Base-by-base conservation (phyloP, 1,139 yeast genomes). In the Yamadazyma dendronema region DNA sequence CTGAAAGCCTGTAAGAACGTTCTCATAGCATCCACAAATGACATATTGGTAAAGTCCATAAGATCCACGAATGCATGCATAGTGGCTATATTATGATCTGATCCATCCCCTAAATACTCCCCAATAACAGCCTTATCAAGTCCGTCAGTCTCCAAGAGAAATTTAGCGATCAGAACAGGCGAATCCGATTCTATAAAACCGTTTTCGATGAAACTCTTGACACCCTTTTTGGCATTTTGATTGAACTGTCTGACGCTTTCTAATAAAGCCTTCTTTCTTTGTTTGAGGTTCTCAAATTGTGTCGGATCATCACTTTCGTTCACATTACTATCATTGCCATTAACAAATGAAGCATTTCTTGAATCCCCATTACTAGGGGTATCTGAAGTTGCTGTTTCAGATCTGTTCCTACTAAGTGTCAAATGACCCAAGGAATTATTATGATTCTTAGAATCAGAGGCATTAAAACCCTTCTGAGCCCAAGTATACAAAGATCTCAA, bases 51-150 rank as follows among this genome's bases (percentile, higher is more conserved):
- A 56, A 92, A 92, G 42, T 89, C 90, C 82, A 92, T 81, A 47
- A 75, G 66, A 54, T 90, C 96, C 24, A 92, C 96, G 66, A 92
- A 92, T 4, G 90, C 84, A 62, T 90, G 97, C 97, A 92, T 89
- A 28, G 83, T 79, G 3, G 84, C 81, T 46, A 88, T 77, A 54
- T 86, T 84, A 39, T 73, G 74, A 6, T 84, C 87, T 46, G 83
- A 83, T 30, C 94, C 96, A 52, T 88, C 97, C 38, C 98, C 98
- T 42, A 94, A 69, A 53, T 74, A 94, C 52, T 90, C 98, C 37
- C 99, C 99, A 42, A 94, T 74, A 4, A 77, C 77, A 0, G 92
- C 76, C 56, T 90, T 85, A 57, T 90, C 96, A 37, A 94, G 67
- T 0, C 92, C 89, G 32, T 84, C 95, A 1, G 92, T 86, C 13